phyloP scores from a whole-genome alignment of 2,329 filamentous ascomycete species.

The Fusarium chuoi region DNA sequence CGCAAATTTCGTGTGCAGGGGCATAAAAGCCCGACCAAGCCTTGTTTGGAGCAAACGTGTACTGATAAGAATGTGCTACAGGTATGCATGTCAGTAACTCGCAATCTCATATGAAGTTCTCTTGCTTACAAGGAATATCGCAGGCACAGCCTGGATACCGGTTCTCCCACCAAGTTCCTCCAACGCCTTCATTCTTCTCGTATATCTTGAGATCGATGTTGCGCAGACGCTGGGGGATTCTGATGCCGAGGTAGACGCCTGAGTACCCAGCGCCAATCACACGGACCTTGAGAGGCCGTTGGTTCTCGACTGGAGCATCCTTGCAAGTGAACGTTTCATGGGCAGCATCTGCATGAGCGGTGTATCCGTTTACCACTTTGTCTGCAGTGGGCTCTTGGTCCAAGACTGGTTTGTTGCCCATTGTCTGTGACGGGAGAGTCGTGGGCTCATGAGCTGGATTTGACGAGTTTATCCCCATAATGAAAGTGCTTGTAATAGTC shows the following conservation, averaged over 20 bases:
- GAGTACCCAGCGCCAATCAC: background rate
- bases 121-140: background rate
- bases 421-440: accelerated
- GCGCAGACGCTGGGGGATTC: background rate
- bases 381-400: background rate
- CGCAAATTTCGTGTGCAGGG: background rate
- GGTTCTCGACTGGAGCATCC: background rate
- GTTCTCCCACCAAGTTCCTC: background rate
- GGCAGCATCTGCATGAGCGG: background rate
- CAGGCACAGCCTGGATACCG: background rate
- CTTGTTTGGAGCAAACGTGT: background rate
- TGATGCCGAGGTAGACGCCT: background rate
- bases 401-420: accelerated
- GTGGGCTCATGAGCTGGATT: background rate
- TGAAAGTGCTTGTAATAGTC: background rate
- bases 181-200: background rate
- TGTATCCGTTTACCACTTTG: no score
- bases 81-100: no score
- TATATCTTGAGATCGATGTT: background rate
- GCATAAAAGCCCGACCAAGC: background rate
- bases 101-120: no score
- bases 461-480: background rate
- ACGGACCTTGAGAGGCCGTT: background rate
- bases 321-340: background rate
- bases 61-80: background rate